Percentiles rank a stretch among this genome's conserved stretches.
Evolutionary conservation across 2,329 filamentous ascomycete genomes (phyloP).

Genomic region (Exophiala calicioides): DNA sequence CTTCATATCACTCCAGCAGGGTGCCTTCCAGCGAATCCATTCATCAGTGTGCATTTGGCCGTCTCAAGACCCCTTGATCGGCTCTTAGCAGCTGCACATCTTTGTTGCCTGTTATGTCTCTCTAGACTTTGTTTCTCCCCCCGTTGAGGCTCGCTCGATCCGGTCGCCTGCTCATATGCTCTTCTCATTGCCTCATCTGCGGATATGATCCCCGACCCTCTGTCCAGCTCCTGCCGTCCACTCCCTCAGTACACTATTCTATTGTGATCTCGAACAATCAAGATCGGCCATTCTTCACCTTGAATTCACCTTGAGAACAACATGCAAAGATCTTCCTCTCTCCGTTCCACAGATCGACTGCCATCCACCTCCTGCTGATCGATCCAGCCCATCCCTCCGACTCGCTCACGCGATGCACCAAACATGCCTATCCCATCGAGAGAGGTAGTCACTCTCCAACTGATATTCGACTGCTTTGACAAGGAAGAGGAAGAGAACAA

Average conservation of each 20-base stretch:
- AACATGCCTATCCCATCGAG: conserved; percentile 26
- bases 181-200: background rate
- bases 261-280: conserved; percentile 6
- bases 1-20: too few relatives aligned
- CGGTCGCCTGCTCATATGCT: too few relatives aligned
- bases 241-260: background rate
- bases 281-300: too few relatives aligned
- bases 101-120: background rate
- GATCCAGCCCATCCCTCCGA: background rate
- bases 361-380: background rate
- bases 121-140: background rate
- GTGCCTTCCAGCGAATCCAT: too few relatives aligned
- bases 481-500: conserved; percentile 11
- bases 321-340: too few relatives aligned
- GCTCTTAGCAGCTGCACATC: background rate
- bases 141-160: too few relatives aligned
- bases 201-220: conserved; percentile 7
- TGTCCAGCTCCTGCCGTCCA: conserved; percentile 3
- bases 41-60: too few relatives aligned
- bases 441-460: conserved; percentile 25
- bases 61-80: too few relatives aligned
- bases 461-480: conserved; percentile 25
- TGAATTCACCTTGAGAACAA: too few relatives aligned
- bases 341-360: background rate
- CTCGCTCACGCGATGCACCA: conserved; percentile 14